phyloP scores from a whole-genome alignment of 306 rosid genomes.

The Coriaria nepalensis region DNA sequence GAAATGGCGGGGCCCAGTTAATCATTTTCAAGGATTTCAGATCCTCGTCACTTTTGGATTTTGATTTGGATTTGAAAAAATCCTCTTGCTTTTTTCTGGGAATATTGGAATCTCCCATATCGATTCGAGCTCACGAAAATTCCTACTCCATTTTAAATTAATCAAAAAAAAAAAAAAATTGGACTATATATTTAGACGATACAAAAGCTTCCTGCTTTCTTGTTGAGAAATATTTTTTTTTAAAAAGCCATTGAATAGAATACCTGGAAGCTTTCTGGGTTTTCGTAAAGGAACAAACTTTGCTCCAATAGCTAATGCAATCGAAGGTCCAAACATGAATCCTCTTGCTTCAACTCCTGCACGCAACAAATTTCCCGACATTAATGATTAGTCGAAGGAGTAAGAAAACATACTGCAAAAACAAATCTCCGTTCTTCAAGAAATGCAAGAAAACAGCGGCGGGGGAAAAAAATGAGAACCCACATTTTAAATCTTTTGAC shows the following conservation, averaged over 20 bases:
- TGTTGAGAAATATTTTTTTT: no score
- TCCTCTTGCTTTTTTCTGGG: no score
- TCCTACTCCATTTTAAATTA: no score
- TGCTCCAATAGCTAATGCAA: constrained; percentile 89
- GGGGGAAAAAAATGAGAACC: neutral
- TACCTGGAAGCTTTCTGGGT: constrained; percentile 95
- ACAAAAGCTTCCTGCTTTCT: no score
- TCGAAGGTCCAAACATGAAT: constrained; percentile 85
- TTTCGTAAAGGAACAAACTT: constrained; percentile 95
- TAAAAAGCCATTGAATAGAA: neutral
- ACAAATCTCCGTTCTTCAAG: neutral
- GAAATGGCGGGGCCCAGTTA: no score
- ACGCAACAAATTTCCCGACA: neutral
- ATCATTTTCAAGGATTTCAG: no score
- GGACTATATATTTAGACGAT: no score
- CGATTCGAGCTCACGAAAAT: no score
- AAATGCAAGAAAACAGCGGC: constrained; percentile 2
- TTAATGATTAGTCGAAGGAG: constrained; percentile 12
- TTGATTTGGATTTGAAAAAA: no score
- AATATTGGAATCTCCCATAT: no score
- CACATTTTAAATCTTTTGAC: neutral
- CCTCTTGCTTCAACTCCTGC: constrained; percentile 96
- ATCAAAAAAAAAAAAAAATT: no score
- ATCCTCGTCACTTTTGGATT: no score
- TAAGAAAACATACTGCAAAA: constrained; percentile 4